Evolutionary conservation across 805 yeast genomes (phyloP).

Genomic region (Sugiyamaella chiloensis): DNA sequence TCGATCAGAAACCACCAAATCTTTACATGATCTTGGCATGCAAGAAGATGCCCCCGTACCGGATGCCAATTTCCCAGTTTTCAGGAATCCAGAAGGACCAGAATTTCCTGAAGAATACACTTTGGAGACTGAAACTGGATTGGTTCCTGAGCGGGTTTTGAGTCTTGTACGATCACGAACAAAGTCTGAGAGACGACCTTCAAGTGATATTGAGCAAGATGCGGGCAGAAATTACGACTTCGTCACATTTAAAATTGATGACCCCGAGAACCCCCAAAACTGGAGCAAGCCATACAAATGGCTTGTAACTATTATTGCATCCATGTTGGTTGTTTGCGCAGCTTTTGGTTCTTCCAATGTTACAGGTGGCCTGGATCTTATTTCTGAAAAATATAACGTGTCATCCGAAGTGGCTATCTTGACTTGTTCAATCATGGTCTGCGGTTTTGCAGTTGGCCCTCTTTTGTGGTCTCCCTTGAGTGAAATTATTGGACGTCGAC

Average conservation of each 20-base stretch:
- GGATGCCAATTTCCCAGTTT: slow-evolving; percentile 48
- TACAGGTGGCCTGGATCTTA: slow-evolving; percentile 76
- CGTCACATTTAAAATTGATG: slow-evolving; percentile 75
- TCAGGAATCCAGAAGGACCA: slow-evolving; percentile 24
- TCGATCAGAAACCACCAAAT: slow-evolving; percentile 64
- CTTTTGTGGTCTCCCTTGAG: slow-evolving; percentile 85
- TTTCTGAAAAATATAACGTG: slow-evolving; percentile 64
- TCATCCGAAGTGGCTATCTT: slow-evolving; percentile 74
- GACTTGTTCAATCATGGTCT: slow-evolving; percentile 81
- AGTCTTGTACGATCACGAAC: slow-evolving; percentile 50
- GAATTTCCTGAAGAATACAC: slow-evolving; percentile 93
- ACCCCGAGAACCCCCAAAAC: slow-evolving; percentile 88
- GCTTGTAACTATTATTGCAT: slow-evolving; percentile 57
- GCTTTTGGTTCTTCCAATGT: slow-evolving; percentile 93
- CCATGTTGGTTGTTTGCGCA: slow-evolving; percentile 76
- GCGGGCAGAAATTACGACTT: slow-evolving; percentile 36
- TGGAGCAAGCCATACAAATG: slow-evolving; percentile 52
- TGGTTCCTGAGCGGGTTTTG: slow-evolving; percentile 76
- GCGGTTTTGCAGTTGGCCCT: slow-evolving; percentile 87
- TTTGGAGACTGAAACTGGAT: slow-evolving; percentile 81
- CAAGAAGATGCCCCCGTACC: slow-evolving; percentile 51
- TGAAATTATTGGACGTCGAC: slow-evolving; percentile 81
- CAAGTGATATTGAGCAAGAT: slow-evolving; percentile 3
- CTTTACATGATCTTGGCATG: slow-evolving; percentile 62
- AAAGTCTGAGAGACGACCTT: slow-evolving; percentile 30